Evolutionary conservation across 192 early-diverging fungal species (phyloP).

Genomic region (Entomortierella lignicola): DNA sequence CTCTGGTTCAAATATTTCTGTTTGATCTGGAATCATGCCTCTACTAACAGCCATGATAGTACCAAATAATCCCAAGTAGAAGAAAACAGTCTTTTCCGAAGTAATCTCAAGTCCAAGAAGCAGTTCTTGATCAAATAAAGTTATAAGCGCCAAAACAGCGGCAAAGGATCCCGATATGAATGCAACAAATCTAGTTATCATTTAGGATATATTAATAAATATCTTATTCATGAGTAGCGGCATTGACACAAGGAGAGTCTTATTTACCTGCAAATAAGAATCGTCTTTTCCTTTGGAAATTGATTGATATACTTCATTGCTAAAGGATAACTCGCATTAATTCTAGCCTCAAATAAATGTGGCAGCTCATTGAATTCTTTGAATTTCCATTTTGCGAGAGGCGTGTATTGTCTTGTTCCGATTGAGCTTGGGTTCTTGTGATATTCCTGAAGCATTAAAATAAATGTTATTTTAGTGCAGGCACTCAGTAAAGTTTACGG

Average conservation of each 20-base stretch:
- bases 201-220: too few species aligned
- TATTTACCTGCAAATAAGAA: conserved; percentile 75
- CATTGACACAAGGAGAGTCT: background rate
- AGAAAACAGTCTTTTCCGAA: conserved; percentile 86
- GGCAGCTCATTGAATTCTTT: conserved; percentile 98
- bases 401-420: conserved; percentile 84
- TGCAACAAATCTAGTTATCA: conserved; percentile 74
- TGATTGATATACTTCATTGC: conserved; percentile 90
- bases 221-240: background rate
- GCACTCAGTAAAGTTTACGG: too few species aligned
- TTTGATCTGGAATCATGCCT: conserved; percentile 86
- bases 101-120: conserved; percentile 94
- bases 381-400: conserved; percentile 92
- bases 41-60: conserved; percentile 83
- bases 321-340: conserved; percentile 76
- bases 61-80: conserved; percentile 93
- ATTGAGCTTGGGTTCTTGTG: conserved; percentile 86
- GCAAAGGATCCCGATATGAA: conserved; percentile 93
- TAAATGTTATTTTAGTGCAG: too few species aligned
- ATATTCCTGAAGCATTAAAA: conserved; percentile 65
- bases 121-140: conserved; percentile 88
- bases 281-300: conserved; percentile 87
- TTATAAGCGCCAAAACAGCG: conserved; percentile 83
- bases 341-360: conserved; percentile 83
- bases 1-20: conserved; percentile 85